Evolutionary conservation across 768 basidiomycete genomes (phyloP).

Genomic region (Kwoniella sp.): DNA sequence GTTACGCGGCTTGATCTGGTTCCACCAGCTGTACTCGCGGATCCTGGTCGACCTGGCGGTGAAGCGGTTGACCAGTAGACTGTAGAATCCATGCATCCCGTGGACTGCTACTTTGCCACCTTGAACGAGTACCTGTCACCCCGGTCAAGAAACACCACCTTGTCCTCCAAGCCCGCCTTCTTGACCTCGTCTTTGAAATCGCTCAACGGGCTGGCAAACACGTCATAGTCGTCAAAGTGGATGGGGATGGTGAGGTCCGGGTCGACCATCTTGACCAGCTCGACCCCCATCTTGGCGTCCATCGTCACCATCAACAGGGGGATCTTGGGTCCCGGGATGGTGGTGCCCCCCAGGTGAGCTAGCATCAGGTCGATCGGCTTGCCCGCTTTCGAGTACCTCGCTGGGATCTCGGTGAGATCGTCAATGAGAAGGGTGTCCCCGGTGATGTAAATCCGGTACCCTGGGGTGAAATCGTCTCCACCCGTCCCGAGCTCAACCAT

Average conservation of each 20-base stretch:
- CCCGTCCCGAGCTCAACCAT: slow-evolving; percentile 33
- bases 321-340: slow-evolving; percentile 41
- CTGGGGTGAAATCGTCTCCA: neutral
- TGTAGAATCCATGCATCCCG: neutral
- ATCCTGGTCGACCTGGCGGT: slow-evolving; percentile 2
- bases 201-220: slow-evolving; percentile 28
- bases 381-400: slow-evolving; percentile 38
- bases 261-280: slow-evolving; percentile 46
- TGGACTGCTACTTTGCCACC: slow-evolving; percentile 9
- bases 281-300: slow-evolving; percentile 46
- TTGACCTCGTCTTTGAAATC: slow-evolving; percentile 48
- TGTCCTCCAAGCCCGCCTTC: slow-evolving; percentile 40
- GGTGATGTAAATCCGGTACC: slow-evolving; percentile 46
- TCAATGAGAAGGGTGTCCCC: slow-evolving; percentile 48
- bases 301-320: slow-evolving; percentile 48
- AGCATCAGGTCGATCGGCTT: slow-evolving; percentile 44
- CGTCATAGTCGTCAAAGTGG: slow-evolving; percentile 43
- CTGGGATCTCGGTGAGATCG: slow-evolving; percentile 23
- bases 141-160: slow-evolving; percentile 47
- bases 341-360: slow-evolving; percentile 50
- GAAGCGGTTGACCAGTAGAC: neutral
- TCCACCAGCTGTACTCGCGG: slow-evolving; percentile 5
- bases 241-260: slow-evolving; percentile 50
- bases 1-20: neutral
- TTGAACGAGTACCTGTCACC: slow-evolving; percentile 42